Base-by-base conservation (phyloP, 352 stramenopile genomes). In the Globisporangium cystogenes region DNA sequence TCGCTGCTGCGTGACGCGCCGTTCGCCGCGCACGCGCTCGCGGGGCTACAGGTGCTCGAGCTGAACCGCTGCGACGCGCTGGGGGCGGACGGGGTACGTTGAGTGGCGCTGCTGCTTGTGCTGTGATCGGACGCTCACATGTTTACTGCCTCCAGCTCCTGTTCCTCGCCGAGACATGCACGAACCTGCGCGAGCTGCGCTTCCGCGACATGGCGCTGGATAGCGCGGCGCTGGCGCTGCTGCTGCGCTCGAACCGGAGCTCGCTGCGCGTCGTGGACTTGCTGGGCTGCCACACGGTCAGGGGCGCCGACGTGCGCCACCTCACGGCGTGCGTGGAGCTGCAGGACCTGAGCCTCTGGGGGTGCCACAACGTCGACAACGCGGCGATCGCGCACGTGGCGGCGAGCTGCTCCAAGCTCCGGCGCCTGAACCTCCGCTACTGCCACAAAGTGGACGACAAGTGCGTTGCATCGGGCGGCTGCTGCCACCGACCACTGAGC, bases 381-480 rank as follows among this genome's bases (percentile, higher is more conserved):
- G 45, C 56, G 7, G 61, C 80, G 6, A 71, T 95, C 53, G 69
- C 74, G 23, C 60, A 77, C 27, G 64, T 90, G 10, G 66, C 79
- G 18, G 64, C 67, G n/a, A 57, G 60, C n/a, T 88, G 76, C 42
- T 33, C 54, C 6, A 51, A 61, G 11, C 49, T 95, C 18, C 65
- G 67, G 24, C 54, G 74, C 42, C 55, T 95, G 26, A 95, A 88
- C 60, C 49, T 95, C 20, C 80, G 82, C 43, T 95, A 90, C 53
- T 86, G 74, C 37, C 84, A 95, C 74, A 87, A 89, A 59, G 80
- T 95, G 20, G 76, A 92, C 40, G 84, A 95, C 59, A 72, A 73
- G 55, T 60, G 54, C 18, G 53, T 59, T 21, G 36, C 15, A 8
- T 35, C 3, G 29, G 7, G 1, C 1, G 29, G 29, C 10, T 35